These are phyloP conservation scores for Fusarium vanettenii DNA, from an alignment of 2,329 filamentous ascomycete species.

Conservation along the genomic window DNA sequence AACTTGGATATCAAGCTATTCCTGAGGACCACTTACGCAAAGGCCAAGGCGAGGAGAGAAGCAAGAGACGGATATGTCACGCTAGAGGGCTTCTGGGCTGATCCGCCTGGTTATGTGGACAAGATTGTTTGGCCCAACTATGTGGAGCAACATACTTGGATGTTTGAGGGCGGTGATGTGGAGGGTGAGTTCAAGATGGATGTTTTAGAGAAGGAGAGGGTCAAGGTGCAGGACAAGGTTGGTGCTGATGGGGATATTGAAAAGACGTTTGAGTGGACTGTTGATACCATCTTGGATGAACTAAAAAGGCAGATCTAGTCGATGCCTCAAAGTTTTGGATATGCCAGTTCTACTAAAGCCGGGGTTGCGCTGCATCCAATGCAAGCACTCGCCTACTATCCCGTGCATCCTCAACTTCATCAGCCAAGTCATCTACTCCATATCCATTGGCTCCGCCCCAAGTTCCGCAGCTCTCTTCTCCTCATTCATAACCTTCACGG, in stretches of 20 bases:
- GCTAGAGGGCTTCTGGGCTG: slow-evolving; percentile 91
- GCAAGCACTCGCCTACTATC: neutral
- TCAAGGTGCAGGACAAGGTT: slow-evolving; percentile 60
- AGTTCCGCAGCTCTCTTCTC: slow-evolving; percentile 20
- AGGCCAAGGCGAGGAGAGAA: slow-evolving; percentile 73
- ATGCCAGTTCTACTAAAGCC: neutral
- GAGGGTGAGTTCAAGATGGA: slow-evolving; percentile 64
- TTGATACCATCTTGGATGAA: slow-evolving; percentile 67
- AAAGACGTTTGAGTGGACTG: slow-evolving; percentile 75
- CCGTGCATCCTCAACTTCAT: neutral
- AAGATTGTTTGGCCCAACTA: slow-evolving; percentile 97
- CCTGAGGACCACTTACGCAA: slow-evolving; percentile 74
- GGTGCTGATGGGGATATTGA: slow-evolving; percentile 68
- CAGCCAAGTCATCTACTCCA: neutral
- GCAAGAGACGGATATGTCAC: slow-evolving; percentile 82
- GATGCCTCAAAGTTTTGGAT: neutral
- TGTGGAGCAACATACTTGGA: slow-evolving; percentile 80
- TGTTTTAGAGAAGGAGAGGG: slow-evolving; percentile 57
- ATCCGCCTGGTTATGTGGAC: slow-evolving; percentile 94
- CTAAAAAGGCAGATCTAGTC: slow-evolving; percentile 47
- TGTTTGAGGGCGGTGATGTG: slow-evolving; percentile 79
- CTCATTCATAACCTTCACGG: slow-evolving; percentile 52
- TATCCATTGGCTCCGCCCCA: neutral
- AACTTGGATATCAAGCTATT: slow-evolving; percentile 83
- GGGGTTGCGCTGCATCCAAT: neutral